Percentiles rank a stretch among this genome's conserved stretches.
Evolutionary conservation across 148 eudicot genomes (phyloP).

Genomic region (Arctostaphylos glauca): DNA sequence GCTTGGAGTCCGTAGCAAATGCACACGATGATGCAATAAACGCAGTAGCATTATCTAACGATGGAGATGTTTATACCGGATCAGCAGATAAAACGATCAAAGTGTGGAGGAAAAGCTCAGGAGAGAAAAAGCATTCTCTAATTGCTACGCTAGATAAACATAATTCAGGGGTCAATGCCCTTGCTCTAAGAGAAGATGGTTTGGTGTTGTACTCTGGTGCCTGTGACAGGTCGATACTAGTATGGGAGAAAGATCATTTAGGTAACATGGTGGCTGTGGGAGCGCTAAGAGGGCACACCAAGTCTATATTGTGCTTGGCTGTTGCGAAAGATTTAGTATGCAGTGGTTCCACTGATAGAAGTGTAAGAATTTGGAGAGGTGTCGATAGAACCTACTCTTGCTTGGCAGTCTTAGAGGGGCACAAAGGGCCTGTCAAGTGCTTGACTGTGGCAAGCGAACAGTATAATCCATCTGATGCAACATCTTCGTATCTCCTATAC

Average conservation of each 20-base stretch:
- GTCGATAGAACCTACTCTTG: slow-evolving; percentile 47
- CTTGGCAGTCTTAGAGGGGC: slow-evolving; percentile 73
- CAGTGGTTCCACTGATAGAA: slow-evolving; percentile 88
- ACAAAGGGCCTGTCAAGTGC: slow-evolving; percentile 79
- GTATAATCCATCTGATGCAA: slow-evolving; percentile 25
- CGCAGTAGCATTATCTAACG: slow-evolving; percentile 47
- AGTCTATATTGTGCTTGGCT: slow-evolving; percentile 64
- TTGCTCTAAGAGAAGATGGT: slow-evolving; percentile 61
- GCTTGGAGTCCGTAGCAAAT: slow-evolving; percentile 63
- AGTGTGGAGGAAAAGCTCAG: slow-evolving; percentile 52
- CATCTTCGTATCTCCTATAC: slow-evolving; percentile 54
- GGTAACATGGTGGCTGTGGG: slow-evolving; percentile 45
- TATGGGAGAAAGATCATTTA: slow-evolving; percentile 56
- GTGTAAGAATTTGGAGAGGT: slow-evolving; percentile 77
- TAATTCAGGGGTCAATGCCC: slow-evolving; percentile 70
- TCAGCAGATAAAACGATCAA: slow-evolving; percentile 80
- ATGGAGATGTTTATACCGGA: slow-evolving; percentile 71
- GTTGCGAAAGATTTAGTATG: slow-evolving; percentile 44
- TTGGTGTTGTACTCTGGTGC: slow-evolving; percentile 69
- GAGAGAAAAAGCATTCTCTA: slow-evolving; percentile 50
- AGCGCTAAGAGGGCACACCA: slow-evolving; percentile 63
- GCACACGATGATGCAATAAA: slow-evolving; percentile 97
- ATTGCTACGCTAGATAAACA: slow-evolving; percentile 55
- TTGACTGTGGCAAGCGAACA: slow-evolving; percentile 40
- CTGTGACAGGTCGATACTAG: slow-evolving; percentile 59